phyloP scores from a whole-genome alignment of 768 basidiomycete species.

The Macrolepiota fuliginosa region DNA sequence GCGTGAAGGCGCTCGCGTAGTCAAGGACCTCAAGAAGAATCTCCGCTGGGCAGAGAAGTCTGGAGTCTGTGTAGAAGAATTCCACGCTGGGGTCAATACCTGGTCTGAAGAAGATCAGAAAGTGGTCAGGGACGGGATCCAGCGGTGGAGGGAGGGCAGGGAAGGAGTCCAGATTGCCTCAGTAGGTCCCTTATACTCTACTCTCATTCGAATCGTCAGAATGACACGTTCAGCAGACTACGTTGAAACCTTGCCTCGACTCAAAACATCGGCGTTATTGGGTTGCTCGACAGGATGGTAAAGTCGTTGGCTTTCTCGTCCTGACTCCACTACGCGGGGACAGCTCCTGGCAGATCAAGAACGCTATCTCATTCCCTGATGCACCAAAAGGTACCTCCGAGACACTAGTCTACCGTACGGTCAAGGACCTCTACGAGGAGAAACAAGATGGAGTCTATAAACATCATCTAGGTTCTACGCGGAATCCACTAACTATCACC shows the following conservation, averaged over 20 bases:
- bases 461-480: background rate
- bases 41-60: constrained; percentile 55
- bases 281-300: constrained; percentile 39
- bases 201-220: background rate
- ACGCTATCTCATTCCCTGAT: constrained; percentile 49
- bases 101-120: background rate
- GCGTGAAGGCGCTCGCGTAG: constrained; percentile 32
- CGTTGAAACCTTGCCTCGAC: constrained; percentile 54
- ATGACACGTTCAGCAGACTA: constrained; percentile 22
- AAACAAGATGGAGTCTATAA: background rate
- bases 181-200: background rate
- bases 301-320: constrained; percentile 46
- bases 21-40: constrained; percentile 64
- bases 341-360: constrained; percentile 53
- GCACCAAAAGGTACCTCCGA: constrained; percentile 57
- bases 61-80: constrained; percentile 46
- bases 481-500: background rate
- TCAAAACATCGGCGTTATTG: constrained; percentile 55
- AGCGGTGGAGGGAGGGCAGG: background rate
- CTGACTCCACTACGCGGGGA: constrained; percentile 41
- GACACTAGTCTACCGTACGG: constrained; percentile 43
- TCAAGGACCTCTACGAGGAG: constrained; percentile 39
- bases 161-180: background rate
- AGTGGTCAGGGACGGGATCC: background rate
- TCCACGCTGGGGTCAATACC: constrained; percentile 20